These are phyloP conservation scores for Cajanus cajan DNA, from an alignment of 306 rosid genomes.

Conservation along the genomic window DNA sequence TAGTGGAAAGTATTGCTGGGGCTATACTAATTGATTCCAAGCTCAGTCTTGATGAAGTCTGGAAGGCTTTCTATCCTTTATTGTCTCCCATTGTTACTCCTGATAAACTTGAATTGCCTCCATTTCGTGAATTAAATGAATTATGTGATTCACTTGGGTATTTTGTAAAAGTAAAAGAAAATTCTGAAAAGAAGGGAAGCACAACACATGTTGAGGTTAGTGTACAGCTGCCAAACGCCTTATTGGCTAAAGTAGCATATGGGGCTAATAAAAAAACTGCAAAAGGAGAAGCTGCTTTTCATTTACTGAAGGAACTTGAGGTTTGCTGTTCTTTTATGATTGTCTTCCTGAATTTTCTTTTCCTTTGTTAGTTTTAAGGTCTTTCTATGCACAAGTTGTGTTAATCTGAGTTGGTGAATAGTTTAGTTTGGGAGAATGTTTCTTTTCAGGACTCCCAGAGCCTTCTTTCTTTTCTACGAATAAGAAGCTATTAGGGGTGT, in stretches of 20 bases:
- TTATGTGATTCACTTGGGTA: slow-evolving; percentile 77
- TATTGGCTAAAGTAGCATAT: slow-evolving; percentile 53
- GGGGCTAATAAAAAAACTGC: slow-evolving; percentile 59
- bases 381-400: neutral
- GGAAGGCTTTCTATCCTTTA: slow-evolving; percentile 76
- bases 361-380: neutral
- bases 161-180: slow-evolving; percentile 64
- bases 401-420: neutral
- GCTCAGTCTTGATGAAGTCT: slow-evolving; percentile 74
- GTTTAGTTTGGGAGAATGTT: neutral
- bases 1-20: slow-evolving; percentile 93
- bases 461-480: neutral
- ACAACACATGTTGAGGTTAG: slow-evolving; percentile 53
- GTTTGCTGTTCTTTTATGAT: slow-evolving; percentile 44
- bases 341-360: neutral
- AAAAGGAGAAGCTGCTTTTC: slow-evolving; percentile 83
- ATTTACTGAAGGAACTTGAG: slow-evolving; percentile 70
- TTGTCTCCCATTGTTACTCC: slow-evolving; percentile 95
- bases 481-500: neutral
- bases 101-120: slow-evolving; percentile 86
- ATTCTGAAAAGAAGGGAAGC: slow-evolving; percentile 49
- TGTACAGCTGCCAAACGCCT: slow-evolving; percentile 61
- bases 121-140: slow-evolving; percentile 64
- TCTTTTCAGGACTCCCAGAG: neutral
- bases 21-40: slow-evolving; percentile 81